phyloP scores from a whole-genome alignment of 257 asterid species.

The Nicotiana tomentosiformis region DNA sequence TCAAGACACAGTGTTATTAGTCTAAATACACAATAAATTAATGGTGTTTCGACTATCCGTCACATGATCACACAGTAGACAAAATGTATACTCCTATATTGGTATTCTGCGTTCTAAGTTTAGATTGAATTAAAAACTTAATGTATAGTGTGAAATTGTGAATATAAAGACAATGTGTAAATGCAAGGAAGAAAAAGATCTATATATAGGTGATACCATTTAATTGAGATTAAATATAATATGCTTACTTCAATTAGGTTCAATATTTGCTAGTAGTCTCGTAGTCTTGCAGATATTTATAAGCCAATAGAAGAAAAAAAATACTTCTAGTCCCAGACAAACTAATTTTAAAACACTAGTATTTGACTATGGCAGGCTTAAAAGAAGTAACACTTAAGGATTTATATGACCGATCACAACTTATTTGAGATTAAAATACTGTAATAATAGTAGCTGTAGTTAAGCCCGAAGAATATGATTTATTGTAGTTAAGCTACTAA shows the following conservation, averaged over 20 bases:
- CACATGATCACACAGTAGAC: background rate
- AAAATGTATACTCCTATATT: too few species aligned
- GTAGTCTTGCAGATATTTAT: background rate
- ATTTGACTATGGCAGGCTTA: background rate
- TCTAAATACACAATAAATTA: background rate
- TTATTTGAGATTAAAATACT: background rate
- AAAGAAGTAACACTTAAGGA: background rate
- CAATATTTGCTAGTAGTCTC: background rate
- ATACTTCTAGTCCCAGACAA: background rate
- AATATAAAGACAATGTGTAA: background rate
- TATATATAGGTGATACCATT: background rate
- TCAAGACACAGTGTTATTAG: background rate
- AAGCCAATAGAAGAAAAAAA: background rate
- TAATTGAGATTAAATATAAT: background rate
- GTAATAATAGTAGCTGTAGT: too few species aligned
- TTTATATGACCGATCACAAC: background rate
- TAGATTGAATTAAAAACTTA: background rate
- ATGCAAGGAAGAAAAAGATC: background rate
- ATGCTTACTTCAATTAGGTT: background rate
- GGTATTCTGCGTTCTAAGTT: too few species aligned
- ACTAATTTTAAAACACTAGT: background rate
- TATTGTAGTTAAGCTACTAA: too few species aligned
- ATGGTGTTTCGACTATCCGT: background rate
- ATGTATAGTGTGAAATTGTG: background rate
- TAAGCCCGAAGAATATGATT: background rate